phyloP scores from a whole-genome alignment of 1,139 yeast species.

The Tardiomyces digboiensis region DNA sequence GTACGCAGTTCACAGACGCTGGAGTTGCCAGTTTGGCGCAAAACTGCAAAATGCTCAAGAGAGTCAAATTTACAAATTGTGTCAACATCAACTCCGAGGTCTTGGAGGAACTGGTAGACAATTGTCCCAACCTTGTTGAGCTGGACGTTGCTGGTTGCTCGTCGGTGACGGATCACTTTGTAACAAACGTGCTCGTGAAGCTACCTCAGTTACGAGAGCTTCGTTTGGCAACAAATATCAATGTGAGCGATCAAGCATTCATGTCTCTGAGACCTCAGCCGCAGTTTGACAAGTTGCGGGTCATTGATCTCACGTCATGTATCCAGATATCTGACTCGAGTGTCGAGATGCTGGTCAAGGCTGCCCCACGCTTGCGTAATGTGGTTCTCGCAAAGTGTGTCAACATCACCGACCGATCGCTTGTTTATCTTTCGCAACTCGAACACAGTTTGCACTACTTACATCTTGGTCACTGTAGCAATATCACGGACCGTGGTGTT shows the following conservation, averaged over 20 bases:
- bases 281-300: constrained; percentile 48
- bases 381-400: constrained; percentile 86
- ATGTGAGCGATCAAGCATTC: constrained; percentile 58
- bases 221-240: constrained; percentile 65
- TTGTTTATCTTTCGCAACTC: constrained; percentile 59
- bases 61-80: constrained; percentile 76
- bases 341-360: constrained; percentile 57
- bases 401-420: constrained; percentile 75
- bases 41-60: constrained; percentile 65
- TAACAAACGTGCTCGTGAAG: constrained; percentile 51
- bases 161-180: constrained; percentile 52
- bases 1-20: constrained; percentile 55
- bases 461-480: constrained; percentile 90
- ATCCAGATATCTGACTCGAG: constrained; percentile 71
- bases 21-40: constrained; percentile 54
- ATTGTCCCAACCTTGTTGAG: constrained; percentile 77
- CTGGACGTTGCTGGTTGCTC: constrained; percentile 82
- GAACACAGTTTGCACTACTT: constrained; percentile 83
- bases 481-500: constrained; percentile 86
- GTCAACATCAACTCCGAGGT: constrained; percentile 58
- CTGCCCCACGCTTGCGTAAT: constrained; percentile 82
- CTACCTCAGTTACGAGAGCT: constrained; percentile 73
- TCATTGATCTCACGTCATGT: constrained; percentile 82
- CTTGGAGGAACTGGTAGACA: constrained; percentile 49
- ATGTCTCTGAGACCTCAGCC: constrained; percentile 12